Evolutionary conservation across 257 asterid species (phyloP), one percentile per base, ranked within the genome.

Genomic region (Nicotiana knightiana): DNA sequence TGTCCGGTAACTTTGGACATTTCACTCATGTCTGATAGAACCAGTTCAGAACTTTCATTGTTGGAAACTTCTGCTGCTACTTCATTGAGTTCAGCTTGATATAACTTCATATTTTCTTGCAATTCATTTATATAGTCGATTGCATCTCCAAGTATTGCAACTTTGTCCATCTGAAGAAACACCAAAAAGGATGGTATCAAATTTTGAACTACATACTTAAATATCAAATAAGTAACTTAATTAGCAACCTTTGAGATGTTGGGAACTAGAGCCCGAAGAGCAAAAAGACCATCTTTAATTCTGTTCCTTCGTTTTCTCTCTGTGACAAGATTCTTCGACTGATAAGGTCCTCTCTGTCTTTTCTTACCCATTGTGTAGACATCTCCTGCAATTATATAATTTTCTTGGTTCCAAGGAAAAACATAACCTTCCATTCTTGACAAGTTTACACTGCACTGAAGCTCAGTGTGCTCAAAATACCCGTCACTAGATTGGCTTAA

Each of bases 241-340:
- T 24, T 48, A 73, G 26, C 62, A 81, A 95, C 98, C 98, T 93
- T 95, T 16, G 98, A 64, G 71, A 95, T 95, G 7, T 91, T 90
- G 15, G 99, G 99, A 83, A 95, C 98, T 79, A 93, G 58, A 35
- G 97, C 86, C 4, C 99, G 97, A 51, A 95, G 97, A 81, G 91
- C 85, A 82, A 87, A 83, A 82, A 91, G 88, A 9, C 95, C 91
- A 1, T 87, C 90, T 57, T 91, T 93, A 70, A 93, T 93, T 90
- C 91, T 91, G 87, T 89, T 86, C 89, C 99, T 91, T 79, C 97
- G 81, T 68, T 92, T 93, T 68, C 98, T 89, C 92, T 95, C 98
- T 0, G 97, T 91, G 76, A 85, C 51, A 12, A 95, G 98, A 90
- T 95, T 95, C 93, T 95, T 93, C 55, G 98, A 92, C 59, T 90